Evolutionary conservation across 345 rosid species (phyloP), one percentile per base, ranked within the genome.

Genomic region (Pelargonium nanum): DNA sequence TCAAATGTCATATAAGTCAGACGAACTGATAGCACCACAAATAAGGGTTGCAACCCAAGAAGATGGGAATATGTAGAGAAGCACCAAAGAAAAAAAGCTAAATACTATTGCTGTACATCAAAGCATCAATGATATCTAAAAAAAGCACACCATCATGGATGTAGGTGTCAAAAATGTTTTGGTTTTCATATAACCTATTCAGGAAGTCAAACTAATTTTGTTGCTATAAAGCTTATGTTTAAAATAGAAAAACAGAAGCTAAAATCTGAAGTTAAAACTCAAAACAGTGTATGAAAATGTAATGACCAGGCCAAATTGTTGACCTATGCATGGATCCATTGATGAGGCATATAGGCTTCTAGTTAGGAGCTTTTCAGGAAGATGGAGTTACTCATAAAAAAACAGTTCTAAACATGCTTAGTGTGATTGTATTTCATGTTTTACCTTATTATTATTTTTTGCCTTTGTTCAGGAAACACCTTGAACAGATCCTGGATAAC

Each of bases 401-500:
- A 40, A 17, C 32, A 28, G 32, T 40, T 17, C 48, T 40, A 17
- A 40, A 40, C 48, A 40, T 40, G 48, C 15, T n/a, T 40, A 40
- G 9, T 17, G 15, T 40, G n/a, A n/a, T n/a, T n/a, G n/a, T n/a
- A n/a, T n/a, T n/a, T n/a, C n/a, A n/a, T n/a, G n/a, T n/a, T n/a
- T n/a, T n/a, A n/a, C n/a, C n/a, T n/a, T n/a, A n/a, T n/a, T n/a
- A n/a, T n/a, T n/a, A n/a, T n/a, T n/a, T n/a, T n/a, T n/a, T n/a
- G n/a, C n/a, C n/a, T n/a, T n/a, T 72, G 78, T 78, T 19, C 83
- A 93, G 96, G 82, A 89, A 85, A 74, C 99, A 93, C 67, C 72
- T 93, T 26, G 99, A 89, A 62, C 90, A 73, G 61, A 93, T 93
- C 73, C 90, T 93, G 48, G 79, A 79, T 48, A 84, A 80, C 75